phyloP scores from a whole-genome alignment of 1,284 basidiomycete genomes.

The Papiliotrema flavescens region DNA sequence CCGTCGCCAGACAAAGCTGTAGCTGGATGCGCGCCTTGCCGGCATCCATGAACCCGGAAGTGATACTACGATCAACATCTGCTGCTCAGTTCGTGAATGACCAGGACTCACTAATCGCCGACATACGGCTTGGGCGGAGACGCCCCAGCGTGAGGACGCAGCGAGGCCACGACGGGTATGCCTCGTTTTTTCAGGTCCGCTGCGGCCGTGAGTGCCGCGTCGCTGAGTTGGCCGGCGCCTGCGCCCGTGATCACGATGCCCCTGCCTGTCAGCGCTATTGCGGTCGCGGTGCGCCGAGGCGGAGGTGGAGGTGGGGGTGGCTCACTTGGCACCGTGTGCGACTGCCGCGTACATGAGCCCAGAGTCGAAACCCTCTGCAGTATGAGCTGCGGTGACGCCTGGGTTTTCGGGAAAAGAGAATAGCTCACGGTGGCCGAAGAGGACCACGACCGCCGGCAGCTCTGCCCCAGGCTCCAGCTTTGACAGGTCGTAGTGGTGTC shows the following conservation, averaged over 20 bases:
- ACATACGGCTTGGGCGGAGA: conserved; percentile 7
- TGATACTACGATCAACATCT: no score
- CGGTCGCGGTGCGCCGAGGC: neutral
- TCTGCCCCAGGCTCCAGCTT: conserved; percentile 1
- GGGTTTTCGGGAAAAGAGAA: no score
- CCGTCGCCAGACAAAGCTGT: conserved; percentile 13
- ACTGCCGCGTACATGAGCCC: conserved; percentile 12
- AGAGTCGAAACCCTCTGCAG: conserved; percentile 15
- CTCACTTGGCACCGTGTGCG: conserved; percentile 15
- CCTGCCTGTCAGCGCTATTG: neutral
- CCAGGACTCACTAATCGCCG: conserved; percentile 3
- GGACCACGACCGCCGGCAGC: conserved; percentile 9
- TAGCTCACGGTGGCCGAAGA: no score
- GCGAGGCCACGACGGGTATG: conserved; percentile 11
- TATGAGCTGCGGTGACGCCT: no score
- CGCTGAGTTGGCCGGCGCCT: conserved; percentile 9
- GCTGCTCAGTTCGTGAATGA: neutral
- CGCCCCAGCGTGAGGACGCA: conserved; percentile 9
- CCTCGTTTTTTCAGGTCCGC: conserved; percentile 8
- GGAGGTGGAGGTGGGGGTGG: neutral
- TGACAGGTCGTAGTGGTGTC: conserved; percentile 8
- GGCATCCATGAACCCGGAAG: conserved; percentile 13
- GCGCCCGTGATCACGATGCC: conserved; percentile 17
- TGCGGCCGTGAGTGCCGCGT: conserved; percentile 2
- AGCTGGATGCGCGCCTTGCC: conserved; percentile 15